These are phyloP conservation scores for Solanum virginianum DNA, from an alignment of 257 asterid genomes.

Conservation along the genomic window DNA sequence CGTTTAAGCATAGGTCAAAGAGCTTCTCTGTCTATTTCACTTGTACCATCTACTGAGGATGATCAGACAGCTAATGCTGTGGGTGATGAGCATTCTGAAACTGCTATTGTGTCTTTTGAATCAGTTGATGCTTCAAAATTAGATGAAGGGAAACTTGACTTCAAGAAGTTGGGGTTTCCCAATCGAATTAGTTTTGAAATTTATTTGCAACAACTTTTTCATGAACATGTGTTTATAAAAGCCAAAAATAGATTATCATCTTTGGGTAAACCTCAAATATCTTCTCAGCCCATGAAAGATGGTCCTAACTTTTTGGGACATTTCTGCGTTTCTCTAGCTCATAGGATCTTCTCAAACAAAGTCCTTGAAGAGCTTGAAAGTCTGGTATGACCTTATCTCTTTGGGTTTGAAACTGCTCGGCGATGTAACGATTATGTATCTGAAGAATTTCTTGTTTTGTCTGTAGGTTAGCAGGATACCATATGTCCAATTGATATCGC, in stretches of 20 bases:
- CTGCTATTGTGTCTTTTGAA: constrained; percentile 19
- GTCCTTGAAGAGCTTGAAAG: constrained; percentile 63
- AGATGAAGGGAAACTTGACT: constrained; percentile 22
- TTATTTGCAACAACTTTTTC: constrained; percentile 74
- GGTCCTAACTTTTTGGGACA: constrained; percentile 65
- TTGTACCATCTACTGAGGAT: constrained; percentile 43
- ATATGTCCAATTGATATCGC: constrained; percentile 63
- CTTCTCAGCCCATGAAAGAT: constrained; percentile 53
- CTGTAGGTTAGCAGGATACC: constrained; percentile 73
- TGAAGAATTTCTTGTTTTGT: constrained; percentile 1
- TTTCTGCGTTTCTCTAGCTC: constrained; percentile 87
- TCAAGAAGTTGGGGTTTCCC: constrained; percentile 41
- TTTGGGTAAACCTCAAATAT: constrained; percentile 31
- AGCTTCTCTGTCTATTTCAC: constrained; percentile 71
- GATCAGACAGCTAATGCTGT: constrained; percentile 19
- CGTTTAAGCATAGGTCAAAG: constrained; percentile 69
- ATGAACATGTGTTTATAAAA: constrained; percentile 78
- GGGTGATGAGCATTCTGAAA: constrained; percentile 20
- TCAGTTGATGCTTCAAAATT: constrained; percentile 27
- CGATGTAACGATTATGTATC: neutral
- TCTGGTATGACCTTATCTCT: constrained; percentile 48
- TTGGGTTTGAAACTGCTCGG: neutral
- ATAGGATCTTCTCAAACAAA: constrained; percentile 86
- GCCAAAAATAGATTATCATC: constrained; percentile 46
- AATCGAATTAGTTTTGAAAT: constrained; percentile 66